Evolutionary conservation across 116 monocot genomes (phyloP), one percentile per base, ranked within the genome.

Genomic region (Phalaenopsis hybrid): DNA sequence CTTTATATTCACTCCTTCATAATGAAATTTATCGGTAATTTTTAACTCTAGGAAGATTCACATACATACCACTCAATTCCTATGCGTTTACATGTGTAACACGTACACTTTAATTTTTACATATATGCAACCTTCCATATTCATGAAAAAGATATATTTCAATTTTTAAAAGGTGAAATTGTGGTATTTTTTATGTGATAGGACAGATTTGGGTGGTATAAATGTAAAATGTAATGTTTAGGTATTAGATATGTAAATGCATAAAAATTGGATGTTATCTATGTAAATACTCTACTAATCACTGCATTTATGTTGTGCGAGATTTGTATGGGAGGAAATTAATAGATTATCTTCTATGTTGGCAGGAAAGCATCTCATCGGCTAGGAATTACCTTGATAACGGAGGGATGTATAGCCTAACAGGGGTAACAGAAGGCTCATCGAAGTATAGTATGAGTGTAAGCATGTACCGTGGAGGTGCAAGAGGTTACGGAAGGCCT

Each of bases 401-500:
- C 90, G 95, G 92, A 79, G 93, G 94, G 34, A 92, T 92, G 91
- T 90, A 88, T 77, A 92, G 88, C 76, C 69, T 83, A 77, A 77
- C 91, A 63, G 89, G 92, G 0, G 81, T 82, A 83, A 83, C 59
- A 4, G 86, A 88, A 16, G 90, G 87, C 7, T 74, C 87, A 48
- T 88, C 94, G 51, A 94, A 88, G 80, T 96, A 92, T 65, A 91
- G 92, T 83, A 92, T 91, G 91, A 89, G 94, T 78, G 86, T 91
- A 16, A 92, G 89, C 85, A 94, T 97, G 97, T 94, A 93, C 52
- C 87, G 87, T 69, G 96, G 94, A 79, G 89, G 91, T 52, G 86
- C 81, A 23, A 77, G 93, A 79, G 90, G 95, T 80, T 91, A 88
- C 81, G 92, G 97, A 74, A 89, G 92, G 75, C 94, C 92, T 50